Evolutionary conservation across 2,329 filamentous ascomycete genomes (phyloP).

Genomic region (Botryosphaeria dothidea): DNA sequence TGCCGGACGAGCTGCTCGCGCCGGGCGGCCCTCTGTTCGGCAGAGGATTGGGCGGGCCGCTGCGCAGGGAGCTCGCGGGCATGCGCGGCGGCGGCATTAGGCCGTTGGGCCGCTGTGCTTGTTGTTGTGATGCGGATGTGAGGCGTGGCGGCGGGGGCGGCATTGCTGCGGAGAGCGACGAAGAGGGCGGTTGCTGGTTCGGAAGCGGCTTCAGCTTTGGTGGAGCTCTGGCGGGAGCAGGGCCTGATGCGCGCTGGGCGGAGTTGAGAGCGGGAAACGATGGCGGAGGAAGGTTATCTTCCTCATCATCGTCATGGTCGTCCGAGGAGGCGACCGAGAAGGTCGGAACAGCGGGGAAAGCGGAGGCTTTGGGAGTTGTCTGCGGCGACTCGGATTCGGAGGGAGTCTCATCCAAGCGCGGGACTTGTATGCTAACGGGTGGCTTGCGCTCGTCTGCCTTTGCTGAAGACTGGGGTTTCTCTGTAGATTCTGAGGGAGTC

Average conservation of each 20-base stretch:
- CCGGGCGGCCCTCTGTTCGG: constrained; percentile 45
- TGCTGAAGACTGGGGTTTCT: constrained; percentile 20
- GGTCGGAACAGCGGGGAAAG: constrained; percentile 23
- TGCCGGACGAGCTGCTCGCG: constrained; percentile 38
- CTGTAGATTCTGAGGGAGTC: background rate
- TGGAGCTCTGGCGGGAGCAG: constrained; percentile 4
- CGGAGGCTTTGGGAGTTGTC: constrained; percentile 19
- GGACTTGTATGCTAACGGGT: constrained; percentile 2
- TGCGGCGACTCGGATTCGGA: constrained; percentile 12
- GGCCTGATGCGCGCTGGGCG: constrained; percentile 44
- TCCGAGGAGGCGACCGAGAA: constrained; percentile 36
- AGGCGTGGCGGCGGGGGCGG: constrained; percentile 36
- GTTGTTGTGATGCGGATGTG: constrained; percentile 23
- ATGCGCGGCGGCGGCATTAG: constrained; percentile 38
- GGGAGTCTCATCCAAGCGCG: constrained; percentile 21
- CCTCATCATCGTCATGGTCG: constrained; percentile 28
- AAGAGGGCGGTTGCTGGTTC: background rate
- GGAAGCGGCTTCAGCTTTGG: constrained; percentile 14
- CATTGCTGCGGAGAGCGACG: constrained; percentile 30
- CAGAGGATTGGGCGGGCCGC: constrained; percentile 50
- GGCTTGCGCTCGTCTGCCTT: background rate
- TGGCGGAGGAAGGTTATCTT: constrained; percentile 40
- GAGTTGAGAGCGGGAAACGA: constrained; percentile 49
- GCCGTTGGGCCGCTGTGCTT: background rate
- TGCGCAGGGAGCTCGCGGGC: constrained; percentile 36